Evolutionary conservation across 345 rosid species (phyloP).

Genomic region (rapeseed (Brassica napus)): Da-Ae NC_063442.1:2217001-2217500

Average conservation of each 20-base stretch:
- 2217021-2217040: constrained; percentile 83
- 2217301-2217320: constrained; percentile 4
- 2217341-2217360: constrained; percentile 4
- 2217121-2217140: constrained; percentile 82
- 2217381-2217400: too few relatives aligned
- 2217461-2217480: too few relatives aligned
- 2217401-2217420: too few relatives aligned
- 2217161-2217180: constrained; percentile 84
- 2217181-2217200: constrained; percentile 75
- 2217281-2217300: neutral
- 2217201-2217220: neutral
- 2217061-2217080: constrained; percentile 65
- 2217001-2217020: constrained; percentile 88
- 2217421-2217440: too few relatives aligned
- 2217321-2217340: neutral
- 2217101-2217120: constrained; percentile 74
- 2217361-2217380: constrained; percentile 1
- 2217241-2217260: neutral
- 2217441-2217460: too few relatives aligned
- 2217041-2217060: constrained; percentile 62
- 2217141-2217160: constrained; percentile 67
- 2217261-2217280: neutral
- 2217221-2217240: neutral
- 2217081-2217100: constrained; percentile 77
- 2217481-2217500: too few relatives aligned